A percentile compares a stretch with the other conserved stretches of the same genome.
Conservation (phyloP, 2,329 filamentous ascomycete species). For the Fusarium sp. region DNA sequence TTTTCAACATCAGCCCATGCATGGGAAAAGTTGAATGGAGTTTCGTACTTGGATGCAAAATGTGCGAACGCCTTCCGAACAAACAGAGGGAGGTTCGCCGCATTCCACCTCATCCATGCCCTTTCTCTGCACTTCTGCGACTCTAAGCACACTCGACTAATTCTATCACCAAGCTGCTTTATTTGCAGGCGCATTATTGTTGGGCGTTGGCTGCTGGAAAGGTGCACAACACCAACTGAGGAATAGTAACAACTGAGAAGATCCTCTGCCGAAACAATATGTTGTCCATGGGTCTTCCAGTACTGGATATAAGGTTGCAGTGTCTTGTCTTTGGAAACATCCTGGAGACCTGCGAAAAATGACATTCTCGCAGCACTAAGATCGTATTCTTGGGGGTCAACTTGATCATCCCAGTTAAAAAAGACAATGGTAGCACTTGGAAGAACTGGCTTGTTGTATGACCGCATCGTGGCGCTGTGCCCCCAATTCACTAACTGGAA, state of each 20-base stretch:
- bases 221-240: neutral
- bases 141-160: accelerated
- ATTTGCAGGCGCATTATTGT: neutral
- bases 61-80: neutral
- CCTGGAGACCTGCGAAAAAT: neutral
- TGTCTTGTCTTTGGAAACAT: accelerated
- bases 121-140: accelerated
- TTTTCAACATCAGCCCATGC: neutral
- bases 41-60: neutral
- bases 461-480: neutral
- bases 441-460: neutral
- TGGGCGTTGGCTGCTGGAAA: neutral
- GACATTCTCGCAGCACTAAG: accelerated
- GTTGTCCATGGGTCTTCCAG: accelerated
- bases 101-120: neutral
- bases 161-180: accelerated
- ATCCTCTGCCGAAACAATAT: neutral
- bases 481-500: neutral
- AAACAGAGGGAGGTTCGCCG: neutral
- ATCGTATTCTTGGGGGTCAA: accelerated
- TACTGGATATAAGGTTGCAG: neutral
- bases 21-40: neutral
- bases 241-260: neutral
- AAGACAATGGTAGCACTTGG: neutral
- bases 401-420: neutral